phyloP scores from a whole-genome alignment of 2,329 filamentous ascomycete species.

The Xylaria sp. region DNA sequence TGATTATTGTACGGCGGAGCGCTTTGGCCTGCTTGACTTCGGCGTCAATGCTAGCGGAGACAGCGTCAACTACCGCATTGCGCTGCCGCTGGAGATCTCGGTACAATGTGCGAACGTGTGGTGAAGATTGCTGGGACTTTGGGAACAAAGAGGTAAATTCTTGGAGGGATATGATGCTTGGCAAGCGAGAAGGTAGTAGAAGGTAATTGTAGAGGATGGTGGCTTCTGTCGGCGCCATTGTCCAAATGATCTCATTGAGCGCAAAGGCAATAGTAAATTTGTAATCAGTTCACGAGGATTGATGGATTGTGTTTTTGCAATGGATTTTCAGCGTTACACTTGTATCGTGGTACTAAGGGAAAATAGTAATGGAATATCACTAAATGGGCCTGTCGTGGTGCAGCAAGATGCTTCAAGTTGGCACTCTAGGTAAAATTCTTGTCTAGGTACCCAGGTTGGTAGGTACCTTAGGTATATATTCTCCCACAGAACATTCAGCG shows the following conservation, averaged over 20 bases:
- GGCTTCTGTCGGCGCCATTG: conserved; percentile 79
- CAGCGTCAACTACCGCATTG: conserved; percentile 72
- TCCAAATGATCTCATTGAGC: conserved; percentile 33
- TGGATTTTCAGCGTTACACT: neutral
- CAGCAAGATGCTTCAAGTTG: too few relatives aligned
- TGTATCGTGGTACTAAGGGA: neutral
- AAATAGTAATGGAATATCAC: too few relatives aligned
- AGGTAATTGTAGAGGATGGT: conserved; percentile 82
- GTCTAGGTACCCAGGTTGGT: too few relatives aligned
- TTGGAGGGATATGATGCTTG: conserved; percentile 76
- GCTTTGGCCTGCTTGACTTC: conserved; percentile 71
- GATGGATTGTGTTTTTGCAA: neutral
- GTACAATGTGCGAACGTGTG: conserved; percentile 77
- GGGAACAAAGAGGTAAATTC: conserved; percentile 84
- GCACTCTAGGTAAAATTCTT: too few relatives aligned
- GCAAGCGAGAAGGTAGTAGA: conserved; percentile 78
- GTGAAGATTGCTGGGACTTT: conserved; percentile 69
- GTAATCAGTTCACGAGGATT: neutral
- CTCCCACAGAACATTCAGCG: too few relatives aligned
- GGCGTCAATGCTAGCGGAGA: conserved; percentile 72
- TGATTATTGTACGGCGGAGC: conserved; percentile 67
- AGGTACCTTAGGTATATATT: too few relatives aligned
- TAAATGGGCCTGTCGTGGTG: too few relatives aligned
- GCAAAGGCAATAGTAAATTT: neutral
- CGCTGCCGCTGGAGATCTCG: conserved; percentile 82